phyloP scores from a whole-genome alignment of 2,329 filamentous ascomycete genomes.

The Davidsoniella virescens region DNA sequence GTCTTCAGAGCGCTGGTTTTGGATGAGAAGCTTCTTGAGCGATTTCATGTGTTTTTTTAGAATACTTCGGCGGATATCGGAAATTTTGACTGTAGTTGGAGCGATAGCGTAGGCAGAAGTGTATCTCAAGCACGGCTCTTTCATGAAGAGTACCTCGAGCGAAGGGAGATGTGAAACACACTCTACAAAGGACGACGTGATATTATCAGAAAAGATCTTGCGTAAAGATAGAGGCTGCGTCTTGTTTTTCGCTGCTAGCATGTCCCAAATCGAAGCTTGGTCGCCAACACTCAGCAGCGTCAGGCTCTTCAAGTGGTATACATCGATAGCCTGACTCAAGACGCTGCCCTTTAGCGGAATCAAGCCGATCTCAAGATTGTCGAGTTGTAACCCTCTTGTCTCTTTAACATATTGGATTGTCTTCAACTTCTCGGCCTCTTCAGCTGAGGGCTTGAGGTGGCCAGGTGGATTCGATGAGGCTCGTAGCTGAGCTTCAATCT shows the following conservation, averaged over 20 bases:
- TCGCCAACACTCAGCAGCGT: conserved; percentile 48
- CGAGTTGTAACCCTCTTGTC: conserved; percentile 41
- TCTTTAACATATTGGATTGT: conserved; percentile 38
- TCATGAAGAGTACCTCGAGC: conserved; percentile 41
- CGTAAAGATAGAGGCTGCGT: conserved; percentile 33
- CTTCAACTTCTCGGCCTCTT: neutral
- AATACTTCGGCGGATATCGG: conserved; percentile 40
- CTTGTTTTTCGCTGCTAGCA: conserved; percentile 38
- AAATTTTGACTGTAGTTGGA: conserved; percentile 32
- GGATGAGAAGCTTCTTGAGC: conserved; percentile 42
- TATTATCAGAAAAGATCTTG: conserved; percentile 48
- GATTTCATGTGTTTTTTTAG: conserved; percentile 40
- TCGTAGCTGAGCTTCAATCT: no score
- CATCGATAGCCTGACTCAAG: conserved; percentile 22
- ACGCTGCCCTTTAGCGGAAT: conserved; percentile 44
- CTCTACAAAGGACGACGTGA: conserved; percentile 36
- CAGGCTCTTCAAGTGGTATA: conserved; percentile 30
- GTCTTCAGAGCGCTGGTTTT: conserved; percentile 31
- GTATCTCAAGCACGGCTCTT: conserved; percentile 34
- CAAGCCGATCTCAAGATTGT: conserved; percentile 38
- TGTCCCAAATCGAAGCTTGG: conserved; percentile 42
- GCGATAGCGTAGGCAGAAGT: conserved; percentile 33
- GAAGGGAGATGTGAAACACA: conserved; percentile 35
- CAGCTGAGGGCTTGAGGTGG: no score
- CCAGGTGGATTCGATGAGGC: no score